These are phyloP conservation scores for Croton laevigatus DNA, from an alignment of 441 rosid species.

Conservation along the genomic window DNA sequence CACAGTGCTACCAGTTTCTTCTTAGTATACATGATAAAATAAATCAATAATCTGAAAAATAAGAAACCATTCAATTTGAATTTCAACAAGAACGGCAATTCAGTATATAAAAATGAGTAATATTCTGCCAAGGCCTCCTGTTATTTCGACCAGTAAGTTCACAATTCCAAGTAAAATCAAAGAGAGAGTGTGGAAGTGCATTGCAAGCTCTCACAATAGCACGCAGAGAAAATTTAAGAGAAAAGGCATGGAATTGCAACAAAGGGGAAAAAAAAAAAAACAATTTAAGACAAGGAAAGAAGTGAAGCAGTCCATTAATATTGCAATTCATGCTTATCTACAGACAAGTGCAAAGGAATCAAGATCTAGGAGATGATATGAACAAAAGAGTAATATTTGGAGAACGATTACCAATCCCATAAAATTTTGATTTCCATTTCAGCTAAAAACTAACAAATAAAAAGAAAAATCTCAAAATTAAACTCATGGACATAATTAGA, in stretches of 20 bases:
- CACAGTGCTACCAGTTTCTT: neutral
- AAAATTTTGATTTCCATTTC: neutral
- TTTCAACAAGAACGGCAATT: neutral
- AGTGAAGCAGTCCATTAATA: neutral
- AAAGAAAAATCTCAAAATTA: neutral
- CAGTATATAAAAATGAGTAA: neutral
- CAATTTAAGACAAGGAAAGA: neutral
- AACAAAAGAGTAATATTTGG: neutral
- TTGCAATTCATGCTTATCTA: neutral
- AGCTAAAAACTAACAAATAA: no score
- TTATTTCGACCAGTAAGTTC: neutral
- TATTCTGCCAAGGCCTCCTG: no score
- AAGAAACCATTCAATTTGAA: neutral
- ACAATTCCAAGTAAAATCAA: neutral
- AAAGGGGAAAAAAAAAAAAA: neutral
- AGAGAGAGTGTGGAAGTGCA: neutral
- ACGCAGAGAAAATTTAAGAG: neutral
- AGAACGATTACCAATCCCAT: neutral
- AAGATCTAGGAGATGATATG: neutral
- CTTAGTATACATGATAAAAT: neutral
- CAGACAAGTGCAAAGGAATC: neutral
- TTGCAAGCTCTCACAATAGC: neutral
- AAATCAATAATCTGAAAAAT: slow-evolving; percentile 1
- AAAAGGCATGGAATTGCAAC: no score
- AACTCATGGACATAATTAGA: neutral